Base-by-base conservation (phyloP, 202 grass and related monocot species). In the Panicum virgatum region DNA sequence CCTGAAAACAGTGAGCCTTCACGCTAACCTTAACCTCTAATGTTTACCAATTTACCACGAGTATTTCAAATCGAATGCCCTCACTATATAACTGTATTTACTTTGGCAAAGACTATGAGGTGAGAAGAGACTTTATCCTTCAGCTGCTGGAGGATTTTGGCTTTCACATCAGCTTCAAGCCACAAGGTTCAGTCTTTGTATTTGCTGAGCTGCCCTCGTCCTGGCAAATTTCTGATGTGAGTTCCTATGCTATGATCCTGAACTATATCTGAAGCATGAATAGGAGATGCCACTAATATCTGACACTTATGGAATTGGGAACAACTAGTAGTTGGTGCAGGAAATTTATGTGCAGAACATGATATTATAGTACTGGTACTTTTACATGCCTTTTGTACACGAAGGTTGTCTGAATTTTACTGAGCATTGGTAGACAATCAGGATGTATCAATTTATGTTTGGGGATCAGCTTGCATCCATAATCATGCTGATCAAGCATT, bases 121-220 rank as follows among this genome's bases (percentile, higher is more conserved):
- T 15, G 62, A 89, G 82, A 72, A 89, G 95, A 87, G 72, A 94
- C 36, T 92, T 84, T 73, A 81, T 97, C 62, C 78, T 97, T 88
- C 78, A 89, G 81, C 65, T 93, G 75, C 85, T 97, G 73, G 81
- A 77, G 48, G 82, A 92, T 54, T 70, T 92, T 19, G 95, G 92
- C 16, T 86, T 94, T 71, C 66, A 84, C 73, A 85, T 94, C 77
- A 81, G 62, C 67, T 91, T 91, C 79, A 91, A 88, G 72, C 95
- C 92, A 40, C 88, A 94, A 75, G 95, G 95, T 78, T 92, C 95
- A 38, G 82, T 92, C 9, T 97, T 97, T 51, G 84, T 89, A 9
- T 97, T 97, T 76, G 92, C 90, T 78, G 88, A 94, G 88, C 66
- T 97, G 52, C 92, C 92, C 37, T 59, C 66, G 38, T 83, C 85